A percentile compares a stretch with the other conserved stretches of the same genome.
These are phyloP conservation scores for Jaenimonas drosophilae DNA, from an alignment of 208 protist genomes.

Conservation along the genomic window DNA sequence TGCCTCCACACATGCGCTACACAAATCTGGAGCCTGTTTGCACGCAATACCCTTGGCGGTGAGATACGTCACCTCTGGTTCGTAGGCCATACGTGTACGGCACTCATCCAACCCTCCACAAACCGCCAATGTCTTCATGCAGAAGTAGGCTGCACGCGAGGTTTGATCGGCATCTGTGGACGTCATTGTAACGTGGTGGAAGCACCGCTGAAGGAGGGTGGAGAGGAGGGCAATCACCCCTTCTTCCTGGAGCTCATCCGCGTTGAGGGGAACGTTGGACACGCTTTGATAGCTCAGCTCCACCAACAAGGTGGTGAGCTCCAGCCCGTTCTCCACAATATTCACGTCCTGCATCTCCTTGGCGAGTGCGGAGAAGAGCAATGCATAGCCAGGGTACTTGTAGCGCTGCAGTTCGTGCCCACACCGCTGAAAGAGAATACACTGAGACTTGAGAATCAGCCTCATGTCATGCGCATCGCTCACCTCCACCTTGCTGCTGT, in stretches of 20 bases:
- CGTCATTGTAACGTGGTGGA: constrained; percentile 48
- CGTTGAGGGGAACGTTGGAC: constrained; percentile 86
- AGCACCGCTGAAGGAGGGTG: constrained; percentile 52
- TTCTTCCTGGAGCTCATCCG: constrained; percentile 90
- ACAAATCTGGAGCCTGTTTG: constrained; percentile 43
- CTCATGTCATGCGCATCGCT: constrained; percentile 52
- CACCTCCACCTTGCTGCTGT: constrained; percentile 5
- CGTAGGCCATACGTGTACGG: constrained; percentile 34
- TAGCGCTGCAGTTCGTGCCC: constrained; percentile 64
- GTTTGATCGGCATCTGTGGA: constrained; percentile 26
- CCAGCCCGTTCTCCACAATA: constrained; percentile 72
- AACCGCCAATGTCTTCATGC: constrained; percentile 73
- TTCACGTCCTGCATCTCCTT: constrained; percentile 49
- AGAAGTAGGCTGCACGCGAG: constrained; percentile 46
- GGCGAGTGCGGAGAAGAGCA: constrained; percentile 77
- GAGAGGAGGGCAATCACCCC: constrained; percentile 80
- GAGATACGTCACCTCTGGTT: constrained; percentile 42
- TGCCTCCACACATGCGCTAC: constrained; percentile 68
- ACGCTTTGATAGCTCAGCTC: constrained; percentile 89
- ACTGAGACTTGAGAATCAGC: constrained; percentile 84
- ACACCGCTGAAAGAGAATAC: constrained; percentile 88
- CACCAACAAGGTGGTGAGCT: too few species aligned
- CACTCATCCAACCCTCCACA: constrained; percentile 66
- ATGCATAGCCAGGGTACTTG: constrained; percentile 93
- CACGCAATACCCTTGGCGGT: constrained; percentile 51